Conservation (phyloP, 23 red algal genomes). For the Pyropia yezoensis region DNA sequence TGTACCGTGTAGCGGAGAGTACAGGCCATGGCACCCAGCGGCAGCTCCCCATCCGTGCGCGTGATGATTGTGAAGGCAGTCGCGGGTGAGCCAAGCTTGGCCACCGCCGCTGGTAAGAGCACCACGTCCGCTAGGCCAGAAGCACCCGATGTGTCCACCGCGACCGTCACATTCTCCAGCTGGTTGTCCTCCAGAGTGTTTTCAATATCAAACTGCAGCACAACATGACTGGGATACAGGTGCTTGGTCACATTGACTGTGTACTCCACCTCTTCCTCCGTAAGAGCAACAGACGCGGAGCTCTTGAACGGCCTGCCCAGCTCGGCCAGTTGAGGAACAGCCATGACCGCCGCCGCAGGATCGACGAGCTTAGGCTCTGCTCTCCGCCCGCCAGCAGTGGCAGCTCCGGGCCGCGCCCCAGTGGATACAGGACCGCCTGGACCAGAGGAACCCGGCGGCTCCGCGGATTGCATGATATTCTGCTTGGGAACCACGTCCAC, state of each 20-base stretch:
- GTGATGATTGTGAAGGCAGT: slow-evolving; percentile 52
- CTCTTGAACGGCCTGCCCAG: slow-evolving; percentile 83
- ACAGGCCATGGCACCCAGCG: slow-evolving; percentile 51
- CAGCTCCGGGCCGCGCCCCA: slow-evolving; percentile 3
- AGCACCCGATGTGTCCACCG: slow-evolving; percentile 60
- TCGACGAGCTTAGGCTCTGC: slow-evolving; percentile 8
- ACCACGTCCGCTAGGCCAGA: slow-evolving; percentile 37
- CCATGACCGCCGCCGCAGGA: slow-evolving; percentile 43
- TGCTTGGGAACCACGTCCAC: slow-evolving; percentile 49
- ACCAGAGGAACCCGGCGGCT: not conserved
- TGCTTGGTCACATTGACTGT: slow-evolving; percentile 68
- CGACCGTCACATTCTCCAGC: slow-evolving; percentile 62
- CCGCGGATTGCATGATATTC: slow-evolving; percentile 3
- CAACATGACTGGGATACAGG: slow-evolving; percentile 42
- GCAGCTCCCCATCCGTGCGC: slow-evolving; percentile 38
- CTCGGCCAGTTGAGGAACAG: slow-evolving; percentile 35
- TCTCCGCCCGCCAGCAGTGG: not conserved
- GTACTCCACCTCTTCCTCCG: slow-evolving; percentile 93
- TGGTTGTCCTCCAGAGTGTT: slow-evolving; percentile 87
- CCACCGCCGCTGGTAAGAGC: slow-evolving; percentile 32
- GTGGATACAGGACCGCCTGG: not conserved
- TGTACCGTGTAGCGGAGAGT: slow-evolving; percentile 61
- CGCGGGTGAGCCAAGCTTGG: slow-evolving; percentile 28
- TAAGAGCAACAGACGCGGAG: slow-evolving; percentile 61
- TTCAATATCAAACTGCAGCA: slow-evolving; percentile 73